Percentiles rank a stretch among this genome's conserved stretches.
Conservation (phyloP, 2,329 filamentous ascomycete genomes). For the Alternaria burnsii region DNA sequence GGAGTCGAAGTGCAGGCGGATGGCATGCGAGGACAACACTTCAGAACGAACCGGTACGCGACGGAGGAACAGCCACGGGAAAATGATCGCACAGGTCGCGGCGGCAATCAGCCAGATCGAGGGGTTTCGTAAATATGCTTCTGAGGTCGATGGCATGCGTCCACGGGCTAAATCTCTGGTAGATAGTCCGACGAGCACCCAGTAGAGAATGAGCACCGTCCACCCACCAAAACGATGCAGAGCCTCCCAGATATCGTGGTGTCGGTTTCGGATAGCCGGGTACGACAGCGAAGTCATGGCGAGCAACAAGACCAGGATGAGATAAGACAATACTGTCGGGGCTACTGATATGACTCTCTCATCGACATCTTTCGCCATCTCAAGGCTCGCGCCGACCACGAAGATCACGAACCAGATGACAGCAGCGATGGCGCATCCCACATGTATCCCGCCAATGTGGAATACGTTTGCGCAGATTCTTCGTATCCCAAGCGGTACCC, state of each 20-base stretch:
- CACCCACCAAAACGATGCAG: constrained; percentile 51
- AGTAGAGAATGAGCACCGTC: constrained; percentile 48
- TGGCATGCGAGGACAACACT: constrained; percentile 75
- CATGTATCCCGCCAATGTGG: constrained; percentile 51
- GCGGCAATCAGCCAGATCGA: constrained; percentile 74
- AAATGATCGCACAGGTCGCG: constrained; percentile 72
- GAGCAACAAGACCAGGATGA: constrained; percentile 41
- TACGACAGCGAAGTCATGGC: constrained; percentile 43
- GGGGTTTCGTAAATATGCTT: constrained; percentile 37
- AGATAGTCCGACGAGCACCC: constrained; percentile 41
- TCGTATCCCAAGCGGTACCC: constrained; percentile 42
- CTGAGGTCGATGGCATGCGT: constrained; percentile 19
- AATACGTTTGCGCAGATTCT: constrained; percentile 46
- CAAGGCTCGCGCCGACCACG: constrained; percentile 46
- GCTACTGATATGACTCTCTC: constrained; percentile 30
- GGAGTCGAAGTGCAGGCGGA: constrained; percentile 67
- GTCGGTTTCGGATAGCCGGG: constrained; percentile 40
- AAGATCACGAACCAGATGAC: constrained; percentile 57
- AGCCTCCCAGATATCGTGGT: constrained; percentile 49
- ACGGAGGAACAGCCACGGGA: constrained; percentile 78
- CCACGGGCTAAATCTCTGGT: constrained; percentile 34
- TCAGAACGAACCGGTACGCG: constrained; percentile 73
- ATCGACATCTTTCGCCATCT: constrained; percentile 37
- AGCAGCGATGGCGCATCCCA: constrained; percentile 46
- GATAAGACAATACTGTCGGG: constrained; percentile 41